These are phyloP conservation scores for Hypomontagnella submonticulosa DNA, from an alignment of 495 filamentous ascomycete species.

Conservation along the genomic window DNA sequence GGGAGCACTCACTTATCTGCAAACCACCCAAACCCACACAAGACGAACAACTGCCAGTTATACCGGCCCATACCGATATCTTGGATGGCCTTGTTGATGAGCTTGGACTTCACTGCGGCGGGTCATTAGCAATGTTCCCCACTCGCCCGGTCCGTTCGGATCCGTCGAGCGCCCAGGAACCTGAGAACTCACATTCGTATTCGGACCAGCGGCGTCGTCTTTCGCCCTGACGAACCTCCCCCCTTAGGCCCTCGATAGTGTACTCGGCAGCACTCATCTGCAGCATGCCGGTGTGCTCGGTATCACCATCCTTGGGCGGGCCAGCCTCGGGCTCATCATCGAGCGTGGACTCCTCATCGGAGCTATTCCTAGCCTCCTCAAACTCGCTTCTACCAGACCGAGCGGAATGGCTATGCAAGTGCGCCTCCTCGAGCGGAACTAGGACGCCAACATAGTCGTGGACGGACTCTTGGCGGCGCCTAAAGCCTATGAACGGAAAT, in stretches of 20 bases:
- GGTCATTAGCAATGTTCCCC: conserved; percentile 37
- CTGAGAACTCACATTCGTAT: conserved; percentile 59
- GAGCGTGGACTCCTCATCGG: conserved; percentile 31
- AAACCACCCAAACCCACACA: conserved; percentile 85
- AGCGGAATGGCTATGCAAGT: conserved; percentile 59
- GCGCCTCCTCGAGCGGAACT: conserved; percentile 60
- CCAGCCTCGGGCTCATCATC: conserved; percentile 45
- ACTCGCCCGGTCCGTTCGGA: not conserved
- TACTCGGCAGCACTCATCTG: conserved; percentile 59
- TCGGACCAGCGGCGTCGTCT: conserved; percentile 55
- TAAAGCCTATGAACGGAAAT: conserved; percentile 28
- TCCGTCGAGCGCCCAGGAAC: not conserved
- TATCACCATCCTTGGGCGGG: conserved; percentile 46
- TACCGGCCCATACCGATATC: conserved; percentile 91
- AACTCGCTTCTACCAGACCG: conserved; percentile 49
- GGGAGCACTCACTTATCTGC: conserved; percentile 61
- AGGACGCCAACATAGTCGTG: conserved; percentile 58
- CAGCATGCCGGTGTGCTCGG: conserved; percentile 54
- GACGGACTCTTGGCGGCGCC: conserved; percentile 51
- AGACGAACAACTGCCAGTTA: conserved; percentile 83
- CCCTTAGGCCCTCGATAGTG: conserved; percentile 61
- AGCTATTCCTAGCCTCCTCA: conserved; percentile 45
- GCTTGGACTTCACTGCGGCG: conserved; percentile 62
- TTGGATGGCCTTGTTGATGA: conserved; percentile 79
- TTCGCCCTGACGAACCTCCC: conserved; percentile 56